Evolutionary conservation across 345 rosid species (phyloP).

Genomic region (Odontarrhena argentea): DNA sequence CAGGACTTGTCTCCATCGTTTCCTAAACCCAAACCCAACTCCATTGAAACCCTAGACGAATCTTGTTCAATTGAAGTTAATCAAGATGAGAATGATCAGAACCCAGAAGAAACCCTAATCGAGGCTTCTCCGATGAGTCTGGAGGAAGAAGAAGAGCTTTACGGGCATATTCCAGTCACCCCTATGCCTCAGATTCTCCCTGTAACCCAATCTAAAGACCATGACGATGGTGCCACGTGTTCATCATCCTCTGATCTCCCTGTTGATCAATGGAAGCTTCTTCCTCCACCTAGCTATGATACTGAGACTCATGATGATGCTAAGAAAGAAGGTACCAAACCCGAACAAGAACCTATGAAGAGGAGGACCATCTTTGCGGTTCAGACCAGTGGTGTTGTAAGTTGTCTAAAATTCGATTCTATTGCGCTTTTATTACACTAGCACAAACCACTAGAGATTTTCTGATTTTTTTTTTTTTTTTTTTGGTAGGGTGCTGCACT

Average conservation of each 20-base stretch:
- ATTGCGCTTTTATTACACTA: background rate
- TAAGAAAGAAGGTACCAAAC: background rate
- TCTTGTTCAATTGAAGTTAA: background rate
- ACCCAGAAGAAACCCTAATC: slow-evolving; percentile 3
- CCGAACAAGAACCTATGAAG: background rate
- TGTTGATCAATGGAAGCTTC: background rate
- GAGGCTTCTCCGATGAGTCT: background rate
- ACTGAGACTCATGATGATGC: slow-evolving; percentile 14
- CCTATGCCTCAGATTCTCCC: slow-evolving; percentile 8
- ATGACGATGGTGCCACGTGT: too few relatives aligned
- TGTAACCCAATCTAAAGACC: background rate
- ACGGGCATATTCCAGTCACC: background rate
- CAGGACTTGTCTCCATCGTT: slow-evolving; percentile 12
- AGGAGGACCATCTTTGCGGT: too few relatives aligned
- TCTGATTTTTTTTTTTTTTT: background rate
- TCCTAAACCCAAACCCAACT: slow-evolving; percentile 24
- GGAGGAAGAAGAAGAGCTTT: background rate
- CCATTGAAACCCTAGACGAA: slow-evolving; percentile 30
- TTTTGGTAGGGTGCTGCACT: slow-evolving; percentile 78
- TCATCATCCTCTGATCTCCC: background rate
- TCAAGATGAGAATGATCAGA: too few relatives aligned
- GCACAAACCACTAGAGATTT: too few relatives aligned
- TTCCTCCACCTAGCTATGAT: slow-evolving; percentile 4
- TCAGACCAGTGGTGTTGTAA: slow-evolving; percentile 34
- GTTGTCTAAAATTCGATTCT: slow-evolving; percentile 2